Evolutionary conservation across 495 filamentous ascomycete species (phyloP).

Genomic region (Xylaria palmicola): DNA sequence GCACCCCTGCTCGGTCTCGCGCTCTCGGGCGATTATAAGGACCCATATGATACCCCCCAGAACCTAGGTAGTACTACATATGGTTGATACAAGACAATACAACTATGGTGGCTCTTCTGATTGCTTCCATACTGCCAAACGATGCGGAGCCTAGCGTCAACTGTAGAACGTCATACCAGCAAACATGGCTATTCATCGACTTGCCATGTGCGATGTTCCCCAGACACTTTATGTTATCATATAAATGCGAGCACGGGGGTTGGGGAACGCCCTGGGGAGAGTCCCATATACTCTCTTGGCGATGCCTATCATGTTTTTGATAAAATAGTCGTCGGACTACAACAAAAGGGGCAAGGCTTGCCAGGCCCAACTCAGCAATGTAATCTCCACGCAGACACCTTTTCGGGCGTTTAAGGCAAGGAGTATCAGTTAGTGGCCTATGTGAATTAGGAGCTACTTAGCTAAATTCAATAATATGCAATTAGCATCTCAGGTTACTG

Average conservation of each 20-base stretch:
- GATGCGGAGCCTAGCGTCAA: slow-evolving; percentile 5
- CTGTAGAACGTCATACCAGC: background rate
- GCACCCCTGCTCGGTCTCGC: background rate
- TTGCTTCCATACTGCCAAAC: slow-evolving; percentile 10
- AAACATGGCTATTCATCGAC: background rate
- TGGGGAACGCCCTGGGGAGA: no score
- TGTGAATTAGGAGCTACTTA: background rate
- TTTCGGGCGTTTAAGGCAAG: background rate
- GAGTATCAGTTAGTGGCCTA: background rate
- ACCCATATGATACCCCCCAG: background rate
- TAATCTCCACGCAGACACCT: background rate
- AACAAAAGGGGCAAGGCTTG: no score
- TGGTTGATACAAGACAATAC: slow-evolving; percentile 4
- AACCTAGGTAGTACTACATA: slow-evolving; percentile 7
- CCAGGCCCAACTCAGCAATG: background rate
- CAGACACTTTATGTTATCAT: background rate
- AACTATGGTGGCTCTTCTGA: background rate
- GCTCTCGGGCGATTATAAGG: background rate
- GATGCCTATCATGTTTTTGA: no score
- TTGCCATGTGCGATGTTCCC: background rate
- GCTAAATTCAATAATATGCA: background rate
- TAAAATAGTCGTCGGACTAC: no score
- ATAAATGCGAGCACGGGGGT: background rate
- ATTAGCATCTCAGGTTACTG: background rate
- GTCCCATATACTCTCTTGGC: no score